These are phyloP conservation scores for Phytophthora vignae DNA, from an alignment of 352 stramenopile genomes.

Conservation along the genomic window DNA sequence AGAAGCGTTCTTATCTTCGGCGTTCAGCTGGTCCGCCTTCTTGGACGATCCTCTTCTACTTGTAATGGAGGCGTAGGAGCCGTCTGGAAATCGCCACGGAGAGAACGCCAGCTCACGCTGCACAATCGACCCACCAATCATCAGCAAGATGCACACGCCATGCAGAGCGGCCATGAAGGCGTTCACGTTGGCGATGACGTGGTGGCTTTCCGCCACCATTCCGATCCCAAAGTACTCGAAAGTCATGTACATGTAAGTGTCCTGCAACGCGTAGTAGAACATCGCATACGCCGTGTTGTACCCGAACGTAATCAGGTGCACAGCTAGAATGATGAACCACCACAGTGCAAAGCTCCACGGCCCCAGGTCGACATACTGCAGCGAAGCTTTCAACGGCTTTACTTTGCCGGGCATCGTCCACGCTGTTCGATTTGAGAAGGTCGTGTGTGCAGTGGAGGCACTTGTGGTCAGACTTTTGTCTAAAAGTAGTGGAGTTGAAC, in stretches of 20 bases:
- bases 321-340: conserved; percentile 1
- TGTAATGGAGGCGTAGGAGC: not conserved
- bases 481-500: not conserved
- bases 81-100: not conserved
- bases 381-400: not conserved
- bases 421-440: not conserved
- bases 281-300: conserved; percentile 8
- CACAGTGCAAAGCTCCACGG: conserved; percentile 7
- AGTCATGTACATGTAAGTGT: conserved; percentile 4
- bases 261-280: conserved; percentile 14
- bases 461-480: not conserved
- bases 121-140: conserved; percentile 1
- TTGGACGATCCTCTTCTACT: conserved; percentile 1
- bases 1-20: not conserved
- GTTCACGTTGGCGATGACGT: conserved; percentile 18
- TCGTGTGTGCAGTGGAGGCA: not conserved
- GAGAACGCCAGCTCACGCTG: conserved; percentile 10
- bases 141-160: conserved; percentile 12
- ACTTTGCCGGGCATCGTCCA: conserved; percentile 2
- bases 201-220: conserved; percentile 14
- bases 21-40: not conserved
- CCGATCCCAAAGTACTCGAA: conserved; percentile 20
- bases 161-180: conserved; percentile 27
- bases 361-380: not conserved
- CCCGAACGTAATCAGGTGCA: conserved; percentile 1